Percentiles rank a stretch among this genome's conserved stretches.
Conservation (phyloP, 306 rosid genomes). For the Parietaria judaica region DNA sequence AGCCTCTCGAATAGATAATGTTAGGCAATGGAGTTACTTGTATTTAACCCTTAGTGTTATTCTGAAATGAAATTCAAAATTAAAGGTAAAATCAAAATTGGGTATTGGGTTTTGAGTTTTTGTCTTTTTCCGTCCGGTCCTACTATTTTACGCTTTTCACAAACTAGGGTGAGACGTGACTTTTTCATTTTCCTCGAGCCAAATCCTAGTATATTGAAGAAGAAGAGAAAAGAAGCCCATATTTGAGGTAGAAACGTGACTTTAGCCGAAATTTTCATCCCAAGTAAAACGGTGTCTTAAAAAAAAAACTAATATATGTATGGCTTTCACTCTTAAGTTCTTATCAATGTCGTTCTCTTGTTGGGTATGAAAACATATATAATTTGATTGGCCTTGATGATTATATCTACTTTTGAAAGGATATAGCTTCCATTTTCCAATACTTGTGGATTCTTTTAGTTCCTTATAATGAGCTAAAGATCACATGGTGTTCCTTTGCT, state of each 20-base stretch:
- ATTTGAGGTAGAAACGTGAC: too few relatives aligned
- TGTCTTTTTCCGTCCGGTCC: too few relatives aligned
- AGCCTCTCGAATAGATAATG: neutral
- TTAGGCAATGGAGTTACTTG: neutral
- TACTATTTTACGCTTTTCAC: too few relatives aligned
- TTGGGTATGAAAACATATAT: neutral
- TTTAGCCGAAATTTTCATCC: too few relatives aligned
- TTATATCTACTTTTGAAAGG: neutral
- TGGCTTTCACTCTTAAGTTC: neutral
- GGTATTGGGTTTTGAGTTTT: too few relatives aligned
- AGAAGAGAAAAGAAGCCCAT: too few relatives aligned
- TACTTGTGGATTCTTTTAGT: neutral
- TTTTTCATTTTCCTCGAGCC: too few relatives aligned
- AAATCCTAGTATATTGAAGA: too few relatives aligned
- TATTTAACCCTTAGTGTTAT: neutral
- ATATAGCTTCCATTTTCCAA: neutral
- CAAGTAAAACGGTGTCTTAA: neutral
- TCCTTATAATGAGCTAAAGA: neutral
- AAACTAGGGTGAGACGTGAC: too few relatives aligned
- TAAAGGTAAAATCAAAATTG: too few relatives aligned
- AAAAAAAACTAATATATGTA: neutral
- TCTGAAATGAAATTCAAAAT: neutral
- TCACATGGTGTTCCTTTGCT: neutral
- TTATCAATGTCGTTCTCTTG: slow-evolving; percentile 3
- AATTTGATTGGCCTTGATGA: neutral